Base-by-base conservation (phyloP, 2,329 filamentous ascomycete genomes). In the Botryotinia convoluta region DNA sequence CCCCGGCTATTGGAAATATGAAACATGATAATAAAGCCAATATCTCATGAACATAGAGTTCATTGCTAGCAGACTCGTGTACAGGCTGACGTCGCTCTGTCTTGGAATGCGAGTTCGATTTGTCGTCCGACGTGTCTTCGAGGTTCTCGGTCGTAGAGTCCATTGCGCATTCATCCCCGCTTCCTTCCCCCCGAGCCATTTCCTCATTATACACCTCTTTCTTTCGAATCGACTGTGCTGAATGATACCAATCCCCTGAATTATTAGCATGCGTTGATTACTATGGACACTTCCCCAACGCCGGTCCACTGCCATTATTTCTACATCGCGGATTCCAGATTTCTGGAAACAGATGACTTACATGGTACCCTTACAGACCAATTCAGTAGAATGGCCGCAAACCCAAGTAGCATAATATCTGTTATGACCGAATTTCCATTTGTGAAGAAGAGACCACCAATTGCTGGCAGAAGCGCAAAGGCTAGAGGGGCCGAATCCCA, bases 311-410 rank as follows among this genome's bases (percentile, higher is more conserved):
- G 35, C 54, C 8, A 44, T 35, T n/a, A 29, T 70, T 14, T n/a
- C 20, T 20, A 12, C 26, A 39, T 62, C 4, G 26, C 51, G 29
- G 26, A 68, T 35, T 26, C 12, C 26, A 29, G 2, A 10, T 2
- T 5, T 42, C 20, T 57, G 39, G 1, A 20, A 29, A 26, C 4
- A 29, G 26, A 4, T 42, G 16, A 72, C 69, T 72, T 45, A 72
- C 95, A 98, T 78, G 95, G 95, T 77, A 96, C 86, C 72, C 93
- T 91, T 61, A 98, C 92, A 67, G 93, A 95, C 93, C 94, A 98
- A 81, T 97, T 95, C 75, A 98, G 85, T 79, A 98, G 97, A 62
- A 98, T 87, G 7, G 92, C 93, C 3, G 93, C 93, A 75, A 98
- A 83, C 4, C 88, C 90, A 45, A 98, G 84, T 48, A 98, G 85